Evolutionary conservation across 2,329 filamentous ascomycete species (phyloP).

Genomic region (Colletotrichum sublineola): DNA sequence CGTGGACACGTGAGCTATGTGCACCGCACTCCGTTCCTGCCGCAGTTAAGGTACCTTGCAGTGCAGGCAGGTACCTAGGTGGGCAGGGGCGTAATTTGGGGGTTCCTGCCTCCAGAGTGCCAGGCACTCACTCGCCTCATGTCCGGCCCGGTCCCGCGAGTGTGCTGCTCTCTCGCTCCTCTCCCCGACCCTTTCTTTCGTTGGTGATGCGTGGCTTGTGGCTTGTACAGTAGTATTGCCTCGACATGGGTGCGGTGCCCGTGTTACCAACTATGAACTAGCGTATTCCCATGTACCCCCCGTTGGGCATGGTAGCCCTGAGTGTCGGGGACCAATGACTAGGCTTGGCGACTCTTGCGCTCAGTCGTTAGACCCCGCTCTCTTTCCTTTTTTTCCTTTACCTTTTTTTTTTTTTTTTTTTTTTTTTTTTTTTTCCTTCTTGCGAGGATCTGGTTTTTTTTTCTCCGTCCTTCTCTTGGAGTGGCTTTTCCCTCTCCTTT

Average conservation of each 20-base stretch:
- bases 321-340: slow-evolving; percentile 19
- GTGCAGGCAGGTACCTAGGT: slow-evolving; percentile 11
- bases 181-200: background rate
- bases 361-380: background rate
- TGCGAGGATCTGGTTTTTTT: background rate
- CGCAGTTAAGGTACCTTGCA: slow-evolving; percentile 12
- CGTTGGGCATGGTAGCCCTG: background rate
- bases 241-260: background rate
- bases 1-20: background rate
- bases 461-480: too few species aligned
- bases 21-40: background rate
- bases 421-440: background rate
- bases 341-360: background rate
- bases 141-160: slow-evolving; percentile 1
- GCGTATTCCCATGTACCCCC: background rate
- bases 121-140: background rate
- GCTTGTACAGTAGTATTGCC: background rate
- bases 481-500: background rate
- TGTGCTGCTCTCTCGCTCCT: background rate
- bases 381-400: too few species aligned
- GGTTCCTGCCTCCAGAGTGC: slow-evolving; percentile 7
- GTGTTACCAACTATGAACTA: background rate
- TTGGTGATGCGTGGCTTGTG: background rate
- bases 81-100: background rate
- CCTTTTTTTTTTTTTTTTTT: background rate